Evolutionary conservation across 176 grass and related monocot species (phyloP).

Genomic region (barley (Hordeum vulgare)): MorexV3_pseudomolecules_assembly NC_058524.1:183435864-183436363

Average conservation of each 20-base stretch:
- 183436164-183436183: neutral
- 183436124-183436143: neutral
- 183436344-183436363: slow-evolving; percentile 7
- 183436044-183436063: slow-evolving; percentile 25
- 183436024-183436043: slow-evolving; percentile 17
- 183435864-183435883: slow-evolving; percentile 44
- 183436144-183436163: neutral
- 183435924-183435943: slow-evolving; percentile 33
- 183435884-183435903: slow-evolving; percentile 43
- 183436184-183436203: neutral
- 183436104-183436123: slow-evolving; percentile 17
- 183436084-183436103: slow-evolving; percentile 14
- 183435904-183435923: slow-evolving; percentile 7
- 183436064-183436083: slow-evolving; percentile 49
- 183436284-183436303: neutral
- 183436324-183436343: neutral
- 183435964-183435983: slow-evolving; percentile 50
- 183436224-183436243: slow-evolving; percentile 1
- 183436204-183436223: neutral
- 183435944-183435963: slow-evolving; percentile 33
- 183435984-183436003: slow-evolving; percentile 28
- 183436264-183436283: slow-evolving; percentile 32
- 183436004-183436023: slow-evolving; percentile 47
- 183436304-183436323: neutral
- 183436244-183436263: slow-evolving; percentile 14